Evolutionary conservation across 2,329 filamentous ascomycete species (phyloP).

Genomic region (Lachnellula subtilissima): DNA sequence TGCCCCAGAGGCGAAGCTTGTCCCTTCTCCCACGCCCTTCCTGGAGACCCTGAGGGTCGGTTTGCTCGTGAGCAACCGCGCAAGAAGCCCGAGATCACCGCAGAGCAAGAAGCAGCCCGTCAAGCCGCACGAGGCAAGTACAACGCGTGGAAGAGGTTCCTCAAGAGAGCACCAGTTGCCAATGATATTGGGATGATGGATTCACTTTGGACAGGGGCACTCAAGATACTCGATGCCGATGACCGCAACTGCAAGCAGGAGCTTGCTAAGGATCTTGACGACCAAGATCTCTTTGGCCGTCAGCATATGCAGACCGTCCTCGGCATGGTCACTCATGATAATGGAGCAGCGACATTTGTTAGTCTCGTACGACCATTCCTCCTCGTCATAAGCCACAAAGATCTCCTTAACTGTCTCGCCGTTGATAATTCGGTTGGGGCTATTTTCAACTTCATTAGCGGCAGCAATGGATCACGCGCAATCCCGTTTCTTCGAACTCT

Average conservation of each 20-base stretch:
- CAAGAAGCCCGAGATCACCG: background rate
- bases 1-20: background rate
- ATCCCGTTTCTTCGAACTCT: constrained; percentile 29
- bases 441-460: constrained; percentile 34
- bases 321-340: constrained; percentile 13
- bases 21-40: background rate
- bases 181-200: constrained; percentile 10
- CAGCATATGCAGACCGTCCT: constrained; percentile 18
- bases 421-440: constrained; percentile 32
- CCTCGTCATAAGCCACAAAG: constrained; percentile 31
- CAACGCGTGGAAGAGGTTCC: constrained; percentile 8
- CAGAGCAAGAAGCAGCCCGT: background rate
- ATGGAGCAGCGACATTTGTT: constrained; percentile 16
- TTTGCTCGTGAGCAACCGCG: background rate
- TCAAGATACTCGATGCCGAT: constrained; percentile 10
- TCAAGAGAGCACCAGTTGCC: constrained; percentile 2
- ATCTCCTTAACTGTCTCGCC: constrained; percentile 32
- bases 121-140: background rate
- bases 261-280: constrained; percentile 12
- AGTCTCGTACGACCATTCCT: constrained; percentile 22
- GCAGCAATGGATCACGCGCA: constrained; percentile 29
- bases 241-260: constrained; percentile 11
- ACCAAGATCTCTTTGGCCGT: constrained; percentile 9
- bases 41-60: background rate
- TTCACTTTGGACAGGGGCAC: constrained; percentile 9